These are phyloP conservation scores for Phytophthora foliorum DNA, from an alignment of 352 stramenopile genomes.

Conservation along the genomic window DNA sequence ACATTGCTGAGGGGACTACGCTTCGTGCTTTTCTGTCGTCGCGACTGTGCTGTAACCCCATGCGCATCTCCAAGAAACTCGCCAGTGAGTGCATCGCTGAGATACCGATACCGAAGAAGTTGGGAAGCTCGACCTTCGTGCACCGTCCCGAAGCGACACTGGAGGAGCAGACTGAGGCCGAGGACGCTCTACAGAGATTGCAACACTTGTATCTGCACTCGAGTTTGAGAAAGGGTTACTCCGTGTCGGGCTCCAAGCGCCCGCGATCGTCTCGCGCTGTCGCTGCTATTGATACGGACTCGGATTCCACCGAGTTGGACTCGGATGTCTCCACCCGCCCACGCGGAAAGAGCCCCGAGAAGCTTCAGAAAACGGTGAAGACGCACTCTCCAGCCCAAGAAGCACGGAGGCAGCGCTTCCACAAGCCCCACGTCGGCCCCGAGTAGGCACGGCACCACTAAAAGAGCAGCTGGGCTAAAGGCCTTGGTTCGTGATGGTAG, in stretches of 20 bases:
- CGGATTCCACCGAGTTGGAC: conserved; percentile 28
- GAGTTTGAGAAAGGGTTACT: conserved; percentile 17
- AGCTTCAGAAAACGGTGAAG: conserved; percentile 34
- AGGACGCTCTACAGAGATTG: conserved; percentile 51
- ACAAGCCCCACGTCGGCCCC: conserved; percentile 14
- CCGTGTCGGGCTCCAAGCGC: conserved; percentile 25
- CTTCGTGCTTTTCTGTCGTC: conserved; percentile 70
- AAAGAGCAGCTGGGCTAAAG: conserved; percentile 39
- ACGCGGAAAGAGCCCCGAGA: conserved; percentile 21
- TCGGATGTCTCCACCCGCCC: conserved; percentile 13
- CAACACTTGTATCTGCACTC: conserved; percentile 49
- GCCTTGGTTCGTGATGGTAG: conserved; percentile 2
- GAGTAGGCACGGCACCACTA: conserved; percentile 26
- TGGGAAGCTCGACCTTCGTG: conserved; percentile 74
- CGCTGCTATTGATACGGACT: conserved; percentile 22
- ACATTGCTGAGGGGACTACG: conserved; percentile 71
- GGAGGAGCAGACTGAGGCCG: conserved; percentile 43
- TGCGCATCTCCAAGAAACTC: conserved; percentile 85
- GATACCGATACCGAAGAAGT: conserved; percentile 78
- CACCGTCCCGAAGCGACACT: conserved; percentile 42
- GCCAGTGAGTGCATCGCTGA: conserved; percentile 72
- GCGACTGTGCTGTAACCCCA: conserved; percentile 76
- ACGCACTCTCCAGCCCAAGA: conserved; percentile 25
- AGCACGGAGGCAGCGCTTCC: conserved; percentile 27
- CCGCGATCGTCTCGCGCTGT: conserved; percentile 23